A percentile compares a stretch with the other conserved stretches of the same genome.
Conservation (phyloP, 2,329 filamentous ascomycete genomes). For the Seiridium unicorne region DNA sequence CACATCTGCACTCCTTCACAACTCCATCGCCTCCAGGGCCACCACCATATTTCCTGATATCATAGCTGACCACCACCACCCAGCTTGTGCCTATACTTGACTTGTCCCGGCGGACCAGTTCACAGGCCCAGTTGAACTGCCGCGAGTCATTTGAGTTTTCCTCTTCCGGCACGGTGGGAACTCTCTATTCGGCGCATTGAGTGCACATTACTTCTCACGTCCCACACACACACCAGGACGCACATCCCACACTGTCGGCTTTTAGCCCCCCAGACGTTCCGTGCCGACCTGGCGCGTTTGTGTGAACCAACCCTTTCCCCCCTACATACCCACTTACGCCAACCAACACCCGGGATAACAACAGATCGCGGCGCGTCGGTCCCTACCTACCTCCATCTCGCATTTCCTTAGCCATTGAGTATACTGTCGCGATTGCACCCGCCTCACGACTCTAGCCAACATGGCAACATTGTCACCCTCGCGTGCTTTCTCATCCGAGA, state of each 20-base stretch:
- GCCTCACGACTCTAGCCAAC: conserved; percentile 1
- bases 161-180: background rate
- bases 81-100: background rate
- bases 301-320: conserved; percentile 3
- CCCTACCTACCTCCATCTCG: background rate
- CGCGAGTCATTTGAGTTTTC: background rate
- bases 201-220: background rate
- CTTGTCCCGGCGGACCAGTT: background rate
- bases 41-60: too few species aligned
- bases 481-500: conserved; percentile 37
- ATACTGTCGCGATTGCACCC: conserved; percentile 9
- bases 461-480: conserved; percentile 17
- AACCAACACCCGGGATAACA: conserved; percentile 1
- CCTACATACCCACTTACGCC: conserved; percentile 3
- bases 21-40: background rate
- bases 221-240: background rate
- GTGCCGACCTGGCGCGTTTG: conserved; percentile 3
- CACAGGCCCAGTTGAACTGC: background rate
- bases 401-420: conserved; percentile 3
- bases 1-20: background rate
- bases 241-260: conserved; percentile 3
- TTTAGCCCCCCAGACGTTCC: conserved; percentile 3
- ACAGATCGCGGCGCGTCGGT: conserved; percentile 2
- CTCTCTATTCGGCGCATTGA: background rate
- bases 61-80: too few species aligned